phyloP scores from a whole-genome alignment of 768 basidiomycete genomes.

The Stropharia rugosoannulata region DNA sequence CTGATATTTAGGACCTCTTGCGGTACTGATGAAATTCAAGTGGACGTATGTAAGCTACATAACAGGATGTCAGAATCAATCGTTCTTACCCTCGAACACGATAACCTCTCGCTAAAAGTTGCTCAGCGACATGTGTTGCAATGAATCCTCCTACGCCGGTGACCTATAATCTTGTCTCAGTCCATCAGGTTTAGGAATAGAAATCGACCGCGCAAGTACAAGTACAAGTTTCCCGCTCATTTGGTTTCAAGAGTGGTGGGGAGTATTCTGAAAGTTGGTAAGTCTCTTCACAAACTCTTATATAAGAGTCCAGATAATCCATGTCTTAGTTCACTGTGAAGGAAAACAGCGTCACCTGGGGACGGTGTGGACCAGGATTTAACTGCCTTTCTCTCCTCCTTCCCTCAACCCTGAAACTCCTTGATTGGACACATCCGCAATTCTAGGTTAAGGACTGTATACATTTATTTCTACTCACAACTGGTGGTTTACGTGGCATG shows the following conservation, averaged over 20 bases:
- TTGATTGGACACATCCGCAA: too few species aligned
- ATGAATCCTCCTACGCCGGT: conserved; percentile 42
- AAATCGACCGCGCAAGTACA: not conserved
- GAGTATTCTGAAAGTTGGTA: not conserved
- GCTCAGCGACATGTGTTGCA: conserved; percentile 35
- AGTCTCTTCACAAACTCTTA: not conserved
- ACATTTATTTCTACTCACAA: too few species aligned
- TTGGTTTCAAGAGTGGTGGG: not conserved
- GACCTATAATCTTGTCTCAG: conserved; percentile 23
- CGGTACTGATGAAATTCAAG: conserved; percentile 24
- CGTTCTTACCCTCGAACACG: conserved; percentile 36
- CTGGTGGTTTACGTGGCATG: too few species aligned
- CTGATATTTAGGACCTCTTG: conserved; percentile 29
- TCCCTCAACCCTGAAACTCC: too few species aligned
- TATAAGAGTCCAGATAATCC: not conserved
- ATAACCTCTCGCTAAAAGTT: conserved; percentile 33
- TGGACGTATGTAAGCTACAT: not conserved
- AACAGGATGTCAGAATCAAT: not conserved
- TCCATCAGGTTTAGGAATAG: not conserved
- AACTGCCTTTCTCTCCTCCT: too few species aligned
- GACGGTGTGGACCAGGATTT: not conserved
- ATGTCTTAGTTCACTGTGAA: not conserved
- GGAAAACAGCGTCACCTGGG: not conserved
- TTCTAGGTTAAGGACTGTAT: too few species aligned
- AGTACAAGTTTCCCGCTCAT: not conserved